These are phyloP conservation scores for Agrocybe praecox DNA, from an alignment of 768 basidiomycete genomes.

Conservation along the genomic window DNA sequence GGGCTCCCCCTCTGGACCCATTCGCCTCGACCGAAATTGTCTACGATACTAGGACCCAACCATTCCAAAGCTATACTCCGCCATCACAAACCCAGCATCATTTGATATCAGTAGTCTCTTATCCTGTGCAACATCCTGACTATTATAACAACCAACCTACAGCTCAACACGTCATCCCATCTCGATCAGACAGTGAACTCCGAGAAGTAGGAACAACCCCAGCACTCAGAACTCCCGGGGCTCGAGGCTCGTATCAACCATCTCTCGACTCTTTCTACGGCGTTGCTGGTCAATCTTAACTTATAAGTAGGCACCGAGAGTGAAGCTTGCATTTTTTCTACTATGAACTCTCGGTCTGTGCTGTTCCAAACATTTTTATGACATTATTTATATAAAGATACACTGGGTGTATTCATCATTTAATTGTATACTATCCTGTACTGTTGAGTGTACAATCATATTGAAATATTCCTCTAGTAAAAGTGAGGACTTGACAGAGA, in stretches of 20 bases:
- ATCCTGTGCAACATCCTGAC: constrained; percentile 22
- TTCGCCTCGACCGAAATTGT: constrained; percentile 18
- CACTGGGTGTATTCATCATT: not conserved
- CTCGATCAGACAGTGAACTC: constrained; percentile 18
- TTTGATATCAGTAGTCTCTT: constrained; percentile 3
- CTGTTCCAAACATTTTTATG: not conserved
- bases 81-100: constrained; percentile 7
- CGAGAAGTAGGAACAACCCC: constrained; percentile 1
- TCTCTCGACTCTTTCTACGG: constrained; percentile 47
- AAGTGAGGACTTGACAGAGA: too few relatives aligned
- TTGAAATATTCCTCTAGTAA: too few relatives aligned
- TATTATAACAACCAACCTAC: constrained; percentile 14
- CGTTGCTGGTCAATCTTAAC: constrained; percentile 16
- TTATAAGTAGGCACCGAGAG: not conserved
- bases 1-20: constrained; percentile 30
- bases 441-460: not conserved
- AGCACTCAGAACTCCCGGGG: not conserved
- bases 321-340: not conserved
- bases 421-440: not conserved
- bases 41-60: constrained; percentile 12
- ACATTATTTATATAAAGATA: not conserved
- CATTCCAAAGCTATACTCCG: constrained; percentile 10
- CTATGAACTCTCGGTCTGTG: too few relatives aligned
- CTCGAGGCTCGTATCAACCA: constrained; percentile 30
- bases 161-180: constrained; percentile 18